A percentile compares a stretch with the other conserved stretches of the same genome.
Evolutionary conservation across 345 rosid genomes (phyloP).

Genomic region (Arabis alpina): DNA sequence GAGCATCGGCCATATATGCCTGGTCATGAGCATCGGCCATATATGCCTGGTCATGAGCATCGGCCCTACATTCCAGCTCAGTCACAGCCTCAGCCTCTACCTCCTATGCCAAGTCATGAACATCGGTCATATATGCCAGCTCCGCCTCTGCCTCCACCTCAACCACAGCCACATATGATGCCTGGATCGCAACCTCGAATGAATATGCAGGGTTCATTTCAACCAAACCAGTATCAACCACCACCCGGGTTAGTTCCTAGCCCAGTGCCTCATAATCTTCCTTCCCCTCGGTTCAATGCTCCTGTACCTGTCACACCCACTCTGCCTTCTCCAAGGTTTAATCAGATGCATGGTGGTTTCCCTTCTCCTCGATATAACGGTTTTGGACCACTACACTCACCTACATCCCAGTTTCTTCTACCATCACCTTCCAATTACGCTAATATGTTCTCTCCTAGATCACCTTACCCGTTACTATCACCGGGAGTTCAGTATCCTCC

Average conservation of each 20-base stretch:
- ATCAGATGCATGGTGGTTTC: constrained; percentile 50
- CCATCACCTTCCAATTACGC: constrained; percentile 71
- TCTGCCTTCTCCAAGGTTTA: constrained; percentile 56
- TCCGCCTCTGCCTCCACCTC: background rate
- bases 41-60: constrained; percentile 29
- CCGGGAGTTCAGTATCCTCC: constrained; percentile 86
- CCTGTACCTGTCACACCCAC: constrained; percentile 53
- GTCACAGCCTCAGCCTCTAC: background rate
- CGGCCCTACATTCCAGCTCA: background rate
- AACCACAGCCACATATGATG: constrained; percentile 32
- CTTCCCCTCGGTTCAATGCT: constrained; percentile 63
- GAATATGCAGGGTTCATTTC: constrained; percentile 42
- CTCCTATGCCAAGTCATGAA: constrained; percentile 15
- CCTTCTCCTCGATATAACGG: constrained; percentile 67
- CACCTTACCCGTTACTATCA: constrained; percentile 73
- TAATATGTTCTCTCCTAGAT: constrained; percentile 69
- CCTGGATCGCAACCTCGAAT: constrained; percentile 29
- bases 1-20: constrained; percentile 12
- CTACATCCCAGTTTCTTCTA: constrained; percentile 78
- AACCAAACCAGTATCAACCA: too few species aligned
- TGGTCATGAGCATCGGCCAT: too few species aligned
- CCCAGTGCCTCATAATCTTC: constrained; percentile 46
- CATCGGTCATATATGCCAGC: constrained; percentile 10
- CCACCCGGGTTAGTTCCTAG: constrained; percentile 41
- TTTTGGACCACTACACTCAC: constrained; percentile 70